Base-by-base conservation (phyloP, 1,139 yeast species). In the Komagataea norvegica region DNA sequence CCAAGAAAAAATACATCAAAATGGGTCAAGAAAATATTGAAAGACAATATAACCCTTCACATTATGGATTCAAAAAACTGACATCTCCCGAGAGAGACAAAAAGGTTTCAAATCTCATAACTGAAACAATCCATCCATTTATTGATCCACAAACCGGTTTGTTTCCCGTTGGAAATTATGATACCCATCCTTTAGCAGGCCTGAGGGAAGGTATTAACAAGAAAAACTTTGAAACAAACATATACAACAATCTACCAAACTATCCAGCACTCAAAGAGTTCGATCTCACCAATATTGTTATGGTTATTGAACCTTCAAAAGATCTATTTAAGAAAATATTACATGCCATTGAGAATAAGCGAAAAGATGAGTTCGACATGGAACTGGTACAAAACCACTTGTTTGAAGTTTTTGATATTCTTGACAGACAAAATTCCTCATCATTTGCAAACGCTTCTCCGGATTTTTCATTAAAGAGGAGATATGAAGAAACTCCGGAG, bases 61-160 rank as follows among this genome's bases (percentile, higher is more conserved):
- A 28, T 2, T 42, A 35, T 29, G 48, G 45, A 1, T 46, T 40
- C 34, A 25, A 24, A 14, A 47, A 53, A 11, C 19, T 46, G 26
- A 48, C 53, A 3, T 33, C 17, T 0, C 10, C 29, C 3, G 42
- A 45, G 36, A 44, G 49, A 20, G 15, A 20, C 5, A 7, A 14
- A 3, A 44, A 39, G 29, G 10, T 47, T 5, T 15, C 32, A 1
- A 17, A 27, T 3, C 38, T 40, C 9, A 29, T 42, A 17, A 25
- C 34, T 4, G 9, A 32, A 1, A 29, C 34, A n/a, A 29, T 50
- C 5, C 16, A 6, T 1, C 27, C 43, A 8, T 48, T 29, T 25
- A 6, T 40, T 5, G 31, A 38, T 24, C 34, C 29, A 16, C 6
- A n/a, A 1, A 28, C 32, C 3, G 24, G 14, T n/a, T n/a, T n/a